A percentile compares a stretch with the other conserved stretches of the same genome.
Evolutionary conservation across 768 basidiomycete species (phyloP).

Genomic region (Artomyces pyxidatus): DNA sequence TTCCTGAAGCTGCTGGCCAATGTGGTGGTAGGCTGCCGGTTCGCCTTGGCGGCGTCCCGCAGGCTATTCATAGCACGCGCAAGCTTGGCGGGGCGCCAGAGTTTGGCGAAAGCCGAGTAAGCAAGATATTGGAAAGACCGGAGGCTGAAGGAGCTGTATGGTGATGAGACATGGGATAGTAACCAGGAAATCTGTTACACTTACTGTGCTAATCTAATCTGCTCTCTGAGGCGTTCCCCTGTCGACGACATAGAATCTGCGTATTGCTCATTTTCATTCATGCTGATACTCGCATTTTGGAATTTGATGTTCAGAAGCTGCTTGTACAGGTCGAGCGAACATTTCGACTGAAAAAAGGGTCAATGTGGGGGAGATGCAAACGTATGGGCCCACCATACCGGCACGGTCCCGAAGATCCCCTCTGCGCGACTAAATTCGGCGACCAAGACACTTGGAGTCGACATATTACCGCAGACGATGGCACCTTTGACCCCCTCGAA

Average conservation of each 20-base stretch:
- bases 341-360: constrained; percentile 51
- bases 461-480: constrained; percentile 77
- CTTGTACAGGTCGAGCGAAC: constrained; percentile 77
- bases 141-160: constrained; percentile 9
- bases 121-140: constrained; percentile 10
- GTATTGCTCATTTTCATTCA: constrained; percentile 72
- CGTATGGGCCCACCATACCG: constrained; percentile 37
- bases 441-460: constrained; percentile 77
- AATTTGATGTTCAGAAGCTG: constrained; percentile 70
- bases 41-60: neutral
- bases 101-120: constrained; percentile 10
- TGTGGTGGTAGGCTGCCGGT: neutral
- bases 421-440: constrained; percentile 70
- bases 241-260: constrained; percentile 54
- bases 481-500: constrained; percentile 73
- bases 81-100: constrained; percentile 11
- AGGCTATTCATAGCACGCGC: constrained; percentile 1
- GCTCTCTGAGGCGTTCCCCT: constrained; percentile 54
- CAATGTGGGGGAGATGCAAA: neutral
- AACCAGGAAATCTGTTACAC: neutral
- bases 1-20: constrained; percentile 10
- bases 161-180: neutral
- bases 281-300: constrained; percentile 50
- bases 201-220: constrained; percentile 38
- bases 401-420: constrained; percentile 74